Base-by-base conservation (phyloP, 176 grass and related monocot genomes). In the Avena eriantha region DNA sequence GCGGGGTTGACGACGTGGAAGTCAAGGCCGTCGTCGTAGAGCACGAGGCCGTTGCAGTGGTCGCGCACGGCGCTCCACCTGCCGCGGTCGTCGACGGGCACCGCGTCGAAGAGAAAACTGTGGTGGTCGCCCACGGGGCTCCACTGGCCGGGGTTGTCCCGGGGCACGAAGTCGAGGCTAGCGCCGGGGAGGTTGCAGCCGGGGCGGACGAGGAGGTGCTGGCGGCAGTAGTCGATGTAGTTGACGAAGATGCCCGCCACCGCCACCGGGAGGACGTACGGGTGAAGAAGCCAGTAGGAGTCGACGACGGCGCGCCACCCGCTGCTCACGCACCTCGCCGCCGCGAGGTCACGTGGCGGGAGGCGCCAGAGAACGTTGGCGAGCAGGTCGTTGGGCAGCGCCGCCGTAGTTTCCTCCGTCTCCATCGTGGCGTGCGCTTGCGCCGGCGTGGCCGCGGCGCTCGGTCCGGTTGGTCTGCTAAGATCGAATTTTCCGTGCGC, bases 21-120 rank as follows among this genome's bases (percentile, higher is more conserved):
- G 12, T 66, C 63, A 9, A 16, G 12, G 63, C 11, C 11, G 21
- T 23, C 41, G 21, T 23, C 39, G 69, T 46, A 73, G 69, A 73
- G 39, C 3, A 73, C 21, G 69, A 73, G 69, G 69, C 69, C 69
- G 69, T 73, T 46, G 41, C 69, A 73, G 69, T 73, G 39, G 69
- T 73, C 69, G 9, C 39, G 3, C 0, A 73, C 39, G 69, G 9
- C 10, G 41, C 69, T 46, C 41, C 69, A 73, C 39, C 39, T 41
- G 6, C 39, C 39, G 39, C 39, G 39, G 39, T 41, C 39, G 39
- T 41, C 39, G 39, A 41, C 39, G 39, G 39, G 39, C 39, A 41
- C 39, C 39, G 39, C 39, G 39, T 41, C 39, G 39, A 41, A 41
- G 39, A 41, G 39, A 1, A 41, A 41, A 41, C 39, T 41, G 39